A percentile compares a stretch with the other conserved stretches of the same genome.
These are phyloP conservation scores for Cyclotella distinguenda DNA, from an alignment of 108 stramenopile genomes.

Conservation along the genomic window DNA sequence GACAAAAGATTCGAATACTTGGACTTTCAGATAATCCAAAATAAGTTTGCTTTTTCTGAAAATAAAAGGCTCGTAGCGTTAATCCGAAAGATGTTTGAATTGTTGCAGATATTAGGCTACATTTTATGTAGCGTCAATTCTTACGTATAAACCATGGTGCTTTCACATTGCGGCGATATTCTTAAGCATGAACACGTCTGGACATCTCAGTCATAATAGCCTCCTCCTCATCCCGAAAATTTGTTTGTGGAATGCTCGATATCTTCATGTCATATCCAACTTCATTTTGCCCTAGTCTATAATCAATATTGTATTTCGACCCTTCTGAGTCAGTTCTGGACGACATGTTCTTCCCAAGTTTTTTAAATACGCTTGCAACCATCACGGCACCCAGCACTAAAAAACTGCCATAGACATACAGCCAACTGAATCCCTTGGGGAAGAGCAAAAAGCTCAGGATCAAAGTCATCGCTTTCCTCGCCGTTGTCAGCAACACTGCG, in stretches of 20 bases:
- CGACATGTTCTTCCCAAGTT: slow-evolving; percentile 27
- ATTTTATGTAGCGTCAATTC: not conserved
- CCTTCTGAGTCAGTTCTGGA: too few relatives aligned
- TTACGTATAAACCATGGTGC: not conserved
- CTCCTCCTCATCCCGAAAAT: not conserved
- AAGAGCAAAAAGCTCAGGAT: slow-evolving; percentile 64
- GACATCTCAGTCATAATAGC: not conserved
- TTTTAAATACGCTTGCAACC: slow-evolving; percentile 55
- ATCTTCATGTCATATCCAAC: not conserved
- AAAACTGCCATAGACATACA: slow-evolving; percentile 62
- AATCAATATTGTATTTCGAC: too few relatives aligned
- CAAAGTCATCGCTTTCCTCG: slow-evolving; percentile 72
- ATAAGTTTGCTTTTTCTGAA: too few relatives aligned
- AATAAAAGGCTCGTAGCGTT: too few relatives aligned
- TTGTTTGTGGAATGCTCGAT: not conserved
- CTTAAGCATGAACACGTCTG: not conserved
- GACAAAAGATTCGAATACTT: too few relatives aligned
- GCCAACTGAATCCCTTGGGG: slow-evolving; percentile 68
- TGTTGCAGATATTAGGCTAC: too few relatives aligned
- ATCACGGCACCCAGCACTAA: slow-evolving; percentile 66
- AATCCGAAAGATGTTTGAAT: too few relatives aligned
- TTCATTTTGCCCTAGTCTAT: too few relatives aligned
- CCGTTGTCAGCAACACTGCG: slow-evolving; percentile 61
- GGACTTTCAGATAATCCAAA: too few relatives aligned
- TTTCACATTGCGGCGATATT: too few relatives aligned